A percentile compares a stretch with the other conserved stretches of the same genome.
phyloP scores from a whole-genome alignment of 129 eudicot genomes.

The Flaveria ramosissima region DNA sequence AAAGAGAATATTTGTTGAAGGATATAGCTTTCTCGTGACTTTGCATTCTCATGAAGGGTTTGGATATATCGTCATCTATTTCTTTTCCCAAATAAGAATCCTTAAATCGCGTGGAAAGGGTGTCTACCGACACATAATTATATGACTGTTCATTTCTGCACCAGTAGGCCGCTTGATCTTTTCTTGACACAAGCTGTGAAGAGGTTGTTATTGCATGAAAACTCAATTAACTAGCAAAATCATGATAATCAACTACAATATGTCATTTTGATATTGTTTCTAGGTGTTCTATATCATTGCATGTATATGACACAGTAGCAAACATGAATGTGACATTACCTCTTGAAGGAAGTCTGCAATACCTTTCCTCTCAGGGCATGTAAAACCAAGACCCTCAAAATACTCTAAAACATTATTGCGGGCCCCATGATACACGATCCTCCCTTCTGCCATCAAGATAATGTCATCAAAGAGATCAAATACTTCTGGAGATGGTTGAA shows the following conservation, averaged over 20 bases:
- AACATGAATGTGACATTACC: slow-evolving; percentile 43
- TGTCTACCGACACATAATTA: slow-evolving; percentile 44
- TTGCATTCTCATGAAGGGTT: slow-evolving; percentile 43
- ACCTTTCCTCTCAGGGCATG: slow-evolving; percentile 84
- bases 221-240: too few species aligned
- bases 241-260: background rate
- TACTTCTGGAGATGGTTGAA: slow-evolving; percentile 87
- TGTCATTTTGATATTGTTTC: background rate
- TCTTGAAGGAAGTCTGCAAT: slow-evolving; percentile 90
- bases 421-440: slow-evolving; percentile 73
- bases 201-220: background rate
- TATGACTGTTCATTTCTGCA: slow-evolving; percentile 33
- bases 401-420: slow-evolving; percentile 55
- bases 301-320: background rate
- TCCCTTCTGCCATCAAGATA: slow-evolving; percentile 81
- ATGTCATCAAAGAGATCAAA: slow-evolving; percentile 83
- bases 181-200: slow-evolving; percentile 61
- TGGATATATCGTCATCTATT: slow-evolving; percentile 42
- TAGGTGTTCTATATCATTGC: background rate
- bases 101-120: slow-evolving; percentile 44
- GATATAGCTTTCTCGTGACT: slow-evolving; percentile 48
- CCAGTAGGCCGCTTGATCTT: slow-evolving; percentile 75
- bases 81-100: slow-evolving; percentile 49
- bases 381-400: slow-evolving; percentile 65
- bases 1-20: slow-evolving; percentile 49